Percentiles rank a stretch among this genome's conserved stretches.
phyloP scores from a whole-genome alignment of 257 asterid species.

The Rehmannia glutinosa region DNA sequence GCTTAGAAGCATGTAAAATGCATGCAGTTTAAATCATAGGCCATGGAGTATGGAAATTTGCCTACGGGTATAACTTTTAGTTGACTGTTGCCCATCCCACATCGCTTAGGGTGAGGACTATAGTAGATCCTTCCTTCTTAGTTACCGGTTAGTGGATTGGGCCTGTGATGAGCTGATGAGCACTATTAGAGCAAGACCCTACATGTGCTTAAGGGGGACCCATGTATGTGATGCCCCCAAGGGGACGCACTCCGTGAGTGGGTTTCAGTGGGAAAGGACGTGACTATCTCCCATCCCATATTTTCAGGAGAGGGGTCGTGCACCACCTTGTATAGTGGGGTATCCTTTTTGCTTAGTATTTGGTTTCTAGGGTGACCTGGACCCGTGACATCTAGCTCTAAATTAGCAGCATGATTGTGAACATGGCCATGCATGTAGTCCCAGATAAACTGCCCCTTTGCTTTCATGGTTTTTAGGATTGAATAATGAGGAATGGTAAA shows the following conservation, averaged over 20 bases:
- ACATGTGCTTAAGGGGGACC: neutral
- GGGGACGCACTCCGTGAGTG: no score
- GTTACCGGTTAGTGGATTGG: neutral
- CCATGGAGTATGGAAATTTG: neutral
- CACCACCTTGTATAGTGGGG: no score
- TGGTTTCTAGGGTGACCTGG: neutral
- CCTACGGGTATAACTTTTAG: neutral
- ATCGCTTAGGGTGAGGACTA: neutral
- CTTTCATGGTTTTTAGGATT: no score
- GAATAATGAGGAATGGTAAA: no score
- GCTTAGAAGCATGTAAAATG: neutral
- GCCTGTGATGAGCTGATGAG: no score
- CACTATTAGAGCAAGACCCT: neutral
- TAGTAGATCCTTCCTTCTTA: neutral
- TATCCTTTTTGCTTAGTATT: neutral
- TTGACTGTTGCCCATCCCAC: neutral
- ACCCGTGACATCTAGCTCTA: neutral
- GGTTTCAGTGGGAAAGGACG: no score
- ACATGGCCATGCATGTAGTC: neutral
- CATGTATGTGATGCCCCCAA: neutral
- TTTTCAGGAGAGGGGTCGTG: no score
- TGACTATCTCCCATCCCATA: no score
- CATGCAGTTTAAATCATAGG: neutral
- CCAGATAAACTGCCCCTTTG: neutral
- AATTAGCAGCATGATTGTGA: neutral